Evolutionary conservation across 2,329 filamentous ascomycete species (phyloP).

Genomic region (Pseudodiploospora longispora): DNA sequence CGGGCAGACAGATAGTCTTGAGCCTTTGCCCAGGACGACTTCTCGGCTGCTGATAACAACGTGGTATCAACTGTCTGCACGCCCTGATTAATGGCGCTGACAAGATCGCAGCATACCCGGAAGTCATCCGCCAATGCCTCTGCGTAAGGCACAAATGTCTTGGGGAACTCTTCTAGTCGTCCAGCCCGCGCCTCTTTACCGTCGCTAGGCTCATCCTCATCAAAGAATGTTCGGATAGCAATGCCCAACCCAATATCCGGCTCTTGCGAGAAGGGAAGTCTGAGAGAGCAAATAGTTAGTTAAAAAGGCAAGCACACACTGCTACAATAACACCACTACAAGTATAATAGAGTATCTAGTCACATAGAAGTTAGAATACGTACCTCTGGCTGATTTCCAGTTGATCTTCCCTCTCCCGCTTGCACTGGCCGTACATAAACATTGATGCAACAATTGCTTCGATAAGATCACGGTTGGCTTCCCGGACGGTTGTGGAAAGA

Average conservation of each 20-base stretch:
- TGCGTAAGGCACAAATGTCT: slow-evolving; percentile 49
- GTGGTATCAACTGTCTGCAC: slow-evolving; percentile 44
- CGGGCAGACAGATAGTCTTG: slow-evolving; percentile 42
- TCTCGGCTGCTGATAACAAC: slow-evolving; percentile 39
- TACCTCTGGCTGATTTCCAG: slow-evolving; percentile 66
- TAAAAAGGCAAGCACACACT: neutral
- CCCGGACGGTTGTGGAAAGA: slow-evolving; percentile 69
- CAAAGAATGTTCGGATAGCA: slow-evolving; percentile 70
- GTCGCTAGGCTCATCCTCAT: slow-evolving; percentile 57
- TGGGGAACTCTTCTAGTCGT: slow-evolving; percentile 43
- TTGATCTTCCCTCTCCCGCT: slow-evolving; percentile 60
- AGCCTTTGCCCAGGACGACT: slow-evolving; percentile 46
- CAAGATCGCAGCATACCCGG: slow-evolving; percentile 47
- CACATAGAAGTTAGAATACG: slow-evolving; percentile 20
- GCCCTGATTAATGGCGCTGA: slow-evolving; percentile 49
- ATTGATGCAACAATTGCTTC: slow-evolving; percentile 76
- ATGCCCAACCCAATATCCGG: slow-evolving; percentile 71
- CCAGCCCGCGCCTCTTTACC: slow-evolving; percentile 36
- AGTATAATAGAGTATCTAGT: too few species aligned
- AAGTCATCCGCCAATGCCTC: slow-evolving; percentile 53
- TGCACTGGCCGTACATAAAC: slow-evolving; percentile 71
- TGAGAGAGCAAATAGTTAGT: slow-evolving; percentile 18
- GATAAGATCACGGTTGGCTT: slow-evolving; percentile 70
- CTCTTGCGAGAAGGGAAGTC: slow-evolving; percentile 60
- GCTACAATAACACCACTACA: too few species aligned